Base-by-base conservation (phyloP, 2,329 filamentous ascomycete genomes). In the Beauveria caledonica region DNA sequence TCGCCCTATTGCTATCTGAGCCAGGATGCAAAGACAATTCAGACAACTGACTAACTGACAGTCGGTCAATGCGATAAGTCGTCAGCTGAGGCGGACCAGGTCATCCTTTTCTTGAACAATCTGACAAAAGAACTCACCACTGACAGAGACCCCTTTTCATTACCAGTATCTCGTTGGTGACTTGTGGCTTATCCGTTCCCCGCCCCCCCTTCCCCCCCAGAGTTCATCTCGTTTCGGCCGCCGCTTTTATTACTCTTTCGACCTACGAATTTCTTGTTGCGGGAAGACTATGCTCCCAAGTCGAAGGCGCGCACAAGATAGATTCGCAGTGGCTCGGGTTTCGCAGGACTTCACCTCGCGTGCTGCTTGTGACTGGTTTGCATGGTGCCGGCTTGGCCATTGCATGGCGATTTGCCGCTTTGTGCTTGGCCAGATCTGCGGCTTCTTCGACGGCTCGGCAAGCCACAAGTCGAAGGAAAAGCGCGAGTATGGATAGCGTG, bases 381-480 rank as follows among this genome's bases (percentile, higher is more conserved):
- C 56, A 33, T 50, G 50, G 23, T 50, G 25, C 58, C 50, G 58
- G 13, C 58, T 60, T 60, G 58, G 50, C 50, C 49, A 53, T 53
- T 53, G 57, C 57, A 60, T 60, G 57, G 57, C 57, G 57, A 60
- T 60, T 46, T n/a, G 57, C 40, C 49, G 42, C 19, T 5, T 23
- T 23, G 29, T 55, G 40, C 58, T 60, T 60, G 46, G 57, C 57
- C 40, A 53, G 57, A 60, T 60, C 57, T 60, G 48, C 33, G 19
- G 19, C 44, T 27, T 50, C 33, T 36, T 21, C 29, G 8, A 45
- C 52, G 10, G 23, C 49, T 60, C 15, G 57, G 57, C 57, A 60
- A 52, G 57, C 57, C 57, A 52, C 49, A n/a, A 36, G 25, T 25
- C 8, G 8, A 25, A 15, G 8, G 7, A 21, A 33, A 33, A 10